phyloP scores from a whole-genome alignment of 495 filamentous ascomycete genomes.

The Penicillium coprophilum region DNA sequence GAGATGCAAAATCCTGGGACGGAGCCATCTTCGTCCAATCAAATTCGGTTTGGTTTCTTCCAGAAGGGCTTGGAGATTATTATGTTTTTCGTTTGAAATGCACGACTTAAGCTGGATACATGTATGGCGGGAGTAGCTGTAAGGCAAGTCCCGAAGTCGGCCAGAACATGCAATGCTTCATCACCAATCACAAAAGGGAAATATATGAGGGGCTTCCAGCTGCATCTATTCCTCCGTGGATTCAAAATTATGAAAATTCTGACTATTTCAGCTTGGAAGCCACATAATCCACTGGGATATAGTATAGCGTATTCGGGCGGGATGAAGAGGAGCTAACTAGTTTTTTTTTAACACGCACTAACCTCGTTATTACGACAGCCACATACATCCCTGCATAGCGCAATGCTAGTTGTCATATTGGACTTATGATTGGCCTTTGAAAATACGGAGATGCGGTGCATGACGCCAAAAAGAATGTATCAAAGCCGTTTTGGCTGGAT shows the following conservation, averaged over 20 bases:
- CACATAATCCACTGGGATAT: not conserved
- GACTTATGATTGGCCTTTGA: not conserved
- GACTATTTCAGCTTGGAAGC: not conserved
- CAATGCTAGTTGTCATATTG: not conserved
- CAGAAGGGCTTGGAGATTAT: not conserved
- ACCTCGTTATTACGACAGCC: conserved; percentile 8
- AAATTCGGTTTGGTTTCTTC: too few species aligned
- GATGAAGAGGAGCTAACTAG: not conserved
- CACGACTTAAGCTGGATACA: not conserved
- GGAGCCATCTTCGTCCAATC: not conserved
- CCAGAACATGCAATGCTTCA: not conserved
- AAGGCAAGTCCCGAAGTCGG: not conserved
- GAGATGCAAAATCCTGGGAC: conserved; percentile 1
- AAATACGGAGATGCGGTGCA: conserved; percentile 1
- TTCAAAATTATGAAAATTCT: not conserved
- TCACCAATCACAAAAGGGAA: not conserved
- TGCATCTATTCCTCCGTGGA: not conserved
- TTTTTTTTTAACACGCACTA: not conserved
- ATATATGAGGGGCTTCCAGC: too few species aligned
- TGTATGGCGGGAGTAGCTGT: not conserved
- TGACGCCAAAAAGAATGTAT: not conserved
- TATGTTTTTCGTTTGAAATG: not conserved
- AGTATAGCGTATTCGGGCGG: not conserved
- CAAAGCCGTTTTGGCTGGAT: not conserved
- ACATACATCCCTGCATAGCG: conserved; percentile 3